Conservation (phyloP, 1,284 basidiomycete genomes). For the Psilocybe mexicana region DNA sequence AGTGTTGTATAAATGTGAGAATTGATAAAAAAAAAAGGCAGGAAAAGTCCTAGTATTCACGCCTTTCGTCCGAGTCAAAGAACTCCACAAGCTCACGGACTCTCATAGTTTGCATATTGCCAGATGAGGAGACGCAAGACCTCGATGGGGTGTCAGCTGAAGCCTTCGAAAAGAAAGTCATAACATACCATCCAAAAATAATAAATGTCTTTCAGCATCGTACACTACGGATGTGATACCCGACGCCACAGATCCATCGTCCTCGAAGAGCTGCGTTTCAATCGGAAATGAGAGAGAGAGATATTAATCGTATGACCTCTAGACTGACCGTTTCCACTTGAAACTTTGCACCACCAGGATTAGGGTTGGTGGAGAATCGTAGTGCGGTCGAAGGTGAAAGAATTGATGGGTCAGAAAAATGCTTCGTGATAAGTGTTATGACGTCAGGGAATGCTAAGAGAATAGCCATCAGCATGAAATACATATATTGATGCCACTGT, state of each 20-base stretch:
- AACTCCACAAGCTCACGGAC: too few species aligned
- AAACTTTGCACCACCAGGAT: conserved; percentile 55
- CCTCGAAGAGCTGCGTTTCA: conserved; percentile 54
- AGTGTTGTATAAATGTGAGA: too few species aligned
- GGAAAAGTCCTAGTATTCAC: too few species aligned
- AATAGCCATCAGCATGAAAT: neutral
- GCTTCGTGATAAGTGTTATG: conserved; percentile 30
- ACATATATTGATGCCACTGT: neutral
- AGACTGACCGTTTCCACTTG: conserved; percentile 53
- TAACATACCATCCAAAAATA: conserved; percentile 47
- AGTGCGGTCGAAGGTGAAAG: conserved; percentile 48
- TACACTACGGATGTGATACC: conserved; percentile 54
- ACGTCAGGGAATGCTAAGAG: conserved; percentile 37
- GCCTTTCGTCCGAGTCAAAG: too few species aligned
- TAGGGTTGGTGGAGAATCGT: conserved; percentile 55
- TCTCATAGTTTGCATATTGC: conserved; percentile 31
- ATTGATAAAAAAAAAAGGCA: too few species aligned
- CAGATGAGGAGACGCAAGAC: conserved; percentile 30
- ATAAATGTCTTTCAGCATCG: conserved; percentile 43
- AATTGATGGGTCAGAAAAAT: conserved; percentile 39
- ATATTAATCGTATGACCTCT: neutral
- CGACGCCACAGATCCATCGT: conserved; percentile 55
- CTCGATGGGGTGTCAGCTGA: conserved; percentile 16
- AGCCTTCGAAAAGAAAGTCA: neutral
- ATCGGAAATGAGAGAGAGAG: neutral